Conservation (phyloP, 495 filamentous ascomycete species). For the Penicillium parvum region DNA sequence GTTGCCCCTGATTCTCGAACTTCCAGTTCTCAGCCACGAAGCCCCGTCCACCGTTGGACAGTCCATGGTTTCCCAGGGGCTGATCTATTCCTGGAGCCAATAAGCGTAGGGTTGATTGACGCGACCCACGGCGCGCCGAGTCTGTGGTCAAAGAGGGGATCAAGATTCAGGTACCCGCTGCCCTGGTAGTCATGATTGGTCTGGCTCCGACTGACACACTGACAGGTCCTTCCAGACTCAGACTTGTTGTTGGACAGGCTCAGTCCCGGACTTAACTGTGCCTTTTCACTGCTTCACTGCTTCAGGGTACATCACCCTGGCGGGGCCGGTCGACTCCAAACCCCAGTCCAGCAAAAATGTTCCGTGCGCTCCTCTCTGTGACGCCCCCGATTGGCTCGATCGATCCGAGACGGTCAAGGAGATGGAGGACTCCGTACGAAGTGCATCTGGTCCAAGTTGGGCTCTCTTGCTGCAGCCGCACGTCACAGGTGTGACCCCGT, state of each 20-base stretch:
- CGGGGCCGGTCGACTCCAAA: slow-evolving; percentile 1
- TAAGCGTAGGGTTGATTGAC: slow-evolving; percentile 10
- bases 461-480: slow-evolving; percentile 12
- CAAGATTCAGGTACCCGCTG: slow-evolving; percentile 31
- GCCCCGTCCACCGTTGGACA: slow-evolving; percentile 16
- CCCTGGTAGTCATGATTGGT: slow-evolving; percentile 16
- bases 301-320: slow-evolving; percentile 9
- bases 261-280: slow-evolving; percentile 7
- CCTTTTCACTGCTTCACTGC: too few relatives aligned
- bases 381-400: slow-evolving; percentile 14
- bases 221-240: slow-evolving; percentile 27
- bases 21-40: slow-evolving; percentile 10
- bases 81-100: slow-evolving; percentile 14
- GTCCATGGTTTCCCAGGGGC: slow-evolving; percentile 25
- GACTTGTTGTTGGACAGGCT: slow-evolving; percentile 9
- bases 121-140: slow-evolving; percentile 9
- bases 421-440: too few relatives aligned
- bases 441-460: too few relatives aligned
- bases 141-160: slow-evolving; percentile 8
- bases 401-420: slow-evolving; percentile 7
- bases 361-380: slow-evolving; percentile 7
- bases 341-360: slow-evolving; percentile 1
- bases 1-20: slow-evolving; percentile 22
- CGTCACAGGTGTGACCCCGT: slow-evolving; percentile 15
- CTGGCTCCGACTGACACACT: slow-evolving; percentile 13